Evolutionary conservation across 805 yeast genomes (phyloP).

Genomic region (Candida multigemmis): DNA sequence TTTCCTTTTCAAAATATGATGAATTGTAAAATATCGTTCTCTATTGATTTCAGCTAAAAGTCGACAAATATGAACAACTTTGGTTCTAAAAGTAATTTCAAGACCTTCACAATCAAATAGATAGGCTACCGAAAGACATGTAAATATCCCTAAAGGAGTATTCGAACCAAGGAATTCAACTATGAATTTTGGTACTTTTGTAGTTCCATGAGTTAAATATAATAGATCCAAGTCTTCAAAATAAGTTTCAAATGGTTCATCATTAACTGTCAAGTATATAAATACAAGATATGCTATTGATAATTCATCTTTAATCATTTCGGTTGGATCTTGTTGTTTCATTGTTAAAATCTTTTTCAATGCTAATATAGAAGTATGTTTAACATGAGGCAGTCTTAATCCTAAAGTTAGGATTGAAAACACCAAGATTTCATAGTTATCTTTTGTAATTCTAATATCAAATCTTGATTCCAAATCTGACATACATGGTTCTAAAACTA

Average conservation of each 20-base stretch:
- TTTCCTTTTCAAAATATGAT: slow-evolving; percentile 19
- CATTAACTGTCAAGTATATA: slow-evolving; percentile 19
- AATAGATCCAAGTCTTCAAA: slow-evolving; percentile 12
- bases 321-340: slow-evolving; percentile 10
- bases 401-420: slow-evolving; percentile 46
- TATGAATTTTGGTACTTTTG: slow-evolving; percentile 17
- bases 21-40: slow-evolving; percentile 15
- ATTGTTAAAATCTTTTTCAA: slow-evolving; percentile 34
- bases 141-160: slow-evolving; percentile 10
- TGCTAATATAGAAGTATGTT: slow-evolving; percentile 37
- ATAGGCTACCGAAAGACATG: slow-evolving; percentile 20
- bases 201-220: slow-evolving; percentile 6
- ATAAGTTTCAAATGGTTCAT: slow-evolving; percentile 13
- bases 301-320: slow-evolving; percentile 5
- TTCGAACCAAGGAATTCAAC: slow-evolving; percentile 14
- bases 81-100: slow-evolving; percentile 17
- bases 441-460: slow-evolving; percentile 27
- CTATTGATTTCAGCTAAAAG: slow-evolving; percentile 7
- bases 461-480: slow-evolving; percentile 32
- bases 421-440: slow-evolving; percentile 45
- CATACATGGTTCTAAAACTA: slow-evolving; percentile 32
- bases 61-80: slow-evolving; percentile 19
- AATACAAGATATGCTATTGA: slow-evolving; percentile 19
- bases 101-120: slow-evolving; percentile 19
- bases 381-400: slow-evolving; percentile 46